Conservation (phyloP, 1,139 yeast species). For the Yamadazyma friedrichii region DNA sequence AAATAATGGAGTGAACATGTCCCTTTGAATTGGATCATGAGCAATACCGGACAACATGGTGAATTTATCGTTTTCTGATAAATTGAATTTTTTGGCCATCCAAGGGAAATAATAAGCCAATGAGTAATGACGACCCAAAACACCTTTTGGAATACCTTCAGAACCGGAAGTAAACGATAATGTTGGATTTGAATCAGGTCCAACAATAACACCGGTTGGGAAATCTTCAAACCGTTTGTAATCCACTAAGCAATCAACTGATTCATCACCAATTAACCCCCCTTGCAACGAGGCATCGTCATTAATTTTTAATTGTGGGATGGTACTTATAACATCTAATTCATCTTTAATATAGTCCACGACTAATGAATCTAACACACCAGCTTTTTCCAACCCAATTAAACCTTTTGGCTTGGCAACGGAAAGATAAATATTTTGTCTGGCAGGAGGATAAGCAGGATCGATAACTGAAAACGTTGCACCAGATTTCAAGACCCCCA, state of each 20-base stretch:
- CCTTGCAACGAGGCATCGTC: slow-evolving; percentile 79
- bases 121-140: slow-evolving; percentile 94
- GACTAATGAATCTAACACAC: slow-evolving; percentile 72
- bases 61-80: slow-evolving; percentile 79
- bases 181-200: slow-evolving; percentile 97
- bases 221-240: slow-evolving; percentile 47
- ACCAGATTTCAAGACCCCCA: slow-evolving; percentile 98
- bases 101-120: slow-evolving; percentile 97
- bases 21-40: slow-evolving; percentile 98
- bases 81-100: slow-evolving; percentile 87
- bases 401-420: slow-evolving; percentile 94
- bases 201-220: slow-evolving; percentile 88
- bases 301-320: slow-evolving; percentile 73
- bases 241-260: slow-evolving; percentile 50
- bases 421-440: slow-evolving; percentile 87
- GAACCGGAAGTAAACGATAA: slow-evolving; percentile 97
- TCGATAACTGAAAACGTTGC: slow-evolving; percentile 98
- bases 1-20: slow-evolving; percentile 96
- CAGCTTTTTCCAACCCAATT: slow-evolving; percentile 89
- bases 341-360: slow-evolving; percentile 72
- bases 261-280: slow-evolving; percentile 32
- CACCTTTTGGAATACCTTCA: slow-evolving; percentile 99
- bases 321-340: slow-evolving; percentile 65
- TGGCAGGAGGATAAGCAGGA: slow-evolving; percentile 98
- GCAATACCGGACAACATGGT: slow-evolving; percentile 99